A percentile compares a stretch with the other conserved stretches of the same genome.
These are phyloP conservation scores for Lophiotrema nucula DNA, from an alignment of 495 filamentous ascomycete species.

Conservation along the genomic window DNA sequence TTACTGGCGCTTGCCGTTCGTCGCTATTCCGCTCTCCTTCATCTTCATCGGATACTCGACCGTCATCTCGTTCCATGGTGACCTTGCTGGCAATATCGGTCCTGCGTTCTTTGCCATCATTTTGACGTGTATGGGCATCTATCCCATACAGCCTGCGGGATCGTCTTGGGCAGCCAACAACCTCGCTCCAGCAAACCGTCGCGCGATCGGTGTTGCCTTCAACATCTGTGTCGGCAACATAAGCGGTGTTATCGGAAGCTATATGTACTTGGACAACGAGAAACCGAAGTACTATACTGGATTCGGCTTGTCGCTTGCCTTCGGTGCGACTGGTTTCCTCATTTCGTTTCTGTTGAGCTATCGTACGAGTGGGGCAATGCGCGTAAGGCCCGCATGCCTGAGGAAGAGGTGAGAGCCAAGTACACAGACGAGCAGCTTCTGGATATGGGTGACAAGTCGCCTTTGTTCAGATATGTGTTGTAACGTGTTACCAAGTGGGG, in stretches of 20 bases:
- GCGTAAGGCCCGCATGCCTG: not conserved
- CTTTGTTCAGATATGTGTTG: constrained; percentile 19
- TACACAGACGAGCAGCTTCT: constrained; percentile 14
- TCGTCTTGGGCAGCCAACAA: constrained; percentile 61
- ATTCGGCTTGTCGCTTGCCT: constrained; percentile 43
- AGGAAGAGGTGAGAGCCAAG: not conserved
- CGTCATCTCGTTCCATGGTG: constrained; percentile 40
- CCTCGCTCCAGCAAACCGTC: constrained; percentile 60
- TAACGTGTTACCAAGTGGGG: not conserved
- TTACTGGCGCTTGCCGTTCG: constrained; percentile 19
- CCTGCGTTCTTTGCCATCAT: constrained; percentile 43
- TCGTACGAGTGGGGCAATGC: constrained; percentile 2
- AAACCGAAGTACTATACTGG: constrained; percentile 52
- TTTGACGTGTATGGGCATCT: constrained; percentile 44
- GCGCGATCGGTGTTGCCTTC: constrained; percentile 53
- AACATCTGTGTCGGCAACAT: constrained; percentile 57
- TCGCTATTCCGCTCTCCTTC: not conserved
- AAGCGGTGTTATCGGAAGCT: constrained; percentile 57
- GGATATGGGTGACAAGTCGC: constrained; percentile 18
- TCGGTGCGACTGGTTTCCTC: constrained; percentile 3
- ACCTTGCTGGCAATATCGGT: constrained; percentile 38
- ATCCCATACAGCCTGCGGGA: constrained; percentile 50
- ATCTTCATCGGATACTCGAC: constrained; percentile 33
- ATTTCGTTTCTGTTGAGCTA: constrained; percentile 10
- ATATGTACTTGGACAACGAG: constrained; percentile 47